A percentile compares a stretch with the other conserved stretches of the same genome.
Evolutionary conservation across 495 filamentous ascomycete species (phyloP).

Genomic region (Hypoxylon trugodes): DNA sequence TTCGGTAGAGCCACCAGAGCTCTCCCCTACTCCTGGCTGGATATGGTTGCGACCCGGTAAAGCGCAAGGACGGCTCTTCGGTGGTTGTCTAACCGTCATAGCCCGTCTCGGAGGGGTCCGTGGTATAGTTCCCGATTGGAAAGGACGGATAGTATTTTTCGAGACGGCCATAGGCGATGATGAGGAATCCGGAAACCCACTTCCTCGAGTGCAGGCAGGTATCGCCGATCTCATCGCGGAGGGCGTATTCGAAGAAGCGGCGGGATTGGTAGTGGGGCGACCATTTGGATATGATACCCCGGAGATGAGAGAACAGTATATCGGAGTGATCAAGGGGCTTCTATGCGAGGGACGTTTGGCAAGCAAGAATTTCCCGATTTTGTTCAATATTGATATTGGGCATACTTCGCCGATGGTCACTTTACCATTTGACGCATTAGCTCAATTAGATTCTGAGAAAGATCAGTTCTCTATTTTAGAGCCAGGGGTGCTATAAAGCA

Average conservation of each 20-base stretch:
- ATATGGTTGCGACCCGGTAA: conserved; percentile 37
- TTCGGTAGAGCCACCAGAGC: background rate
- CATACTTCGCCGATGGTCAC: conserved; percentile 49
- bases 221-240: conserved; percentile 47
- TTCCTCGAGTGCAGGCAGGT: conserved; percentile 28
- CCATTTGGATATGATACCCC: conserved; percentile 40
- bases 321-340: conserved; percentile 34
- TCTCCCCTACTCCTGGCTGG: conserved; percentile 25
- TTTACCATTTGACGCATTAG: conserved; percentile 41
- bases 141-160: conserved; percentile 43
- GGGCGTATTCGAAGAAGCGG: conserved; percentile 44
- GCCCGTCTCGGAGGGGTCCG: conserved; percentile 40
- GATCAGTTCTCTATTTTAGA: conserved; percentile 48
- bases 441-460: conserved; percentile 40
- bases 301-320: conserved; percentile 29
- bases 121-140: conserved; percentile 34
- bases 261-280: conserved; percentile 47
- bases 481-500: conserved; percentile 35
- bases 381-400: conserved; percentile 47
- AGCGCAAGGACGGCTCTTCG: conserved; percentile 42
- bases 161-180: conserved; percentile 44
- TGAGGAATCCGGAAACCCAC: conserved; percentile 22
- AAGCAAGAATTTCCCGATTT: conserved; percentile 37
- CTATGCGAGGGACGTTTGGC: conserved; percentile 32
- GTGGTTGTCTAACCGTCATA: conserved; percentile 44